These are phyloP conservation scores for Geranomyces variabilis DNA, from an alignment of 192 early-diverging fungal species.

Conservation along the genomic window DNA sequence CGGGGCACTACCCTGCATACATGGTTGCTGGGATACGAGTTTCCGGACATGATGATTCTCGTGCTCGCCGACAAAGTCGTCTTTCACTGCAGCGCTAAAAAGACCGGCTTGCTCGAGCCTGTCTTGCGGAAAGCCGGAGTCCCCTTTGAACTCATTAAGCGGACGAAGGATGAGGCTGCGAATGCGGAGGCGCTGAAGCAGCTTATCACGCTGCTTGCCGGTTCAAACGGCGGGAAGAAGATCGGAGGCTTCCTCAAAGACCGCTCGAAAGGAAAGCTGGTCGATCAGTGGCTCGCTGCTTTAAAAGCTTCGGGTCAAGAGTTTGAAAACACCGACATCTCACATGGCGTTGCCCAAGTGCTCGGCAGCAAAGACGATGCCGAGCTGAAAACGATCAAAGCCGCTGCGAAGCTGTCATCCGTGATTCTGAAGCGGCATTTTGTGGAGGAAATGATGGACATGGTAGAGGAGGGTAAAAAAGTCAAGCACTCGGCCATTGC, in stretches of 20 bases:
- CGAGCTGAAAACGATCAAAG: slow-evolving; percentile 73
- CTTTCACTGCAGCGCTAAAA: slow-evolving; percentile 79
- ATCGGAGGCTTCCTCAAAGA: slow-evolving; percentile 85
- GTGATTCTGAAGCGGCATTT: slow-evolving; percentile 85
- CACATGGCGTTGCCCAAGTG: slow-evolving; percentile 66
- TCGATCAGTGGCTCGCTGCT: slow-evolving; percentile 77
- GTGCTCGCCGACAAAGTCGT: slow-evolving; percentile 75
- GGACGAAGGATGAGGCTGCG: slow-evolving; percentile 75
- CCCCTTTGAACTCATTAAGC: slow-evolving; percentile 73
- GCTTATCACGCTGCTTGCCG: slow-evolving; percentile 53
- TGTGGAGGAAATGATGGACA: slow-evolving; percentile 78
- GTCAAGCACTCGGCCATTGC: slow-evolving; percentile 85
- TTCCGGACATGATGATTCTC: slow-evolving; percentile 81
- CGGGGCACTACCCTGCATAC: slow-evolving; percentile 72
- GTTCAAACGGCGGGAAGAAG: slow-evolving; percentile 44
- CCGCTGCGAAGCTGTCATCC: slow-evolving; percentile 74
- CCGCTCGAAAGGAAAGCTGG: slow-evolving; percentile 71
- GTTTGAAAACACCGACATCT: slow-evolving; percentile 75
- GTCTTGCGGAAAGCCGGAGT: slow-evolving; percentile 53
- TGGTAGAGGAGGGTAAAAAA: slow-evolving; percentile 86
- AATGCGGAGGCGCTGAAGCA: slow-evolving; percentile 70
- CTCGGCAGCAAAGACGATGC: slow-evolving; percentile 91
- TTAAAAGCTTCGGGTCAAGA: slow-evolving; percentile 45
- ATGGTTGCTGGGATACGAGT: slow-evolving; percentile 93
- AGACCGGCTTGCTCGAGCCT: slow-evolving; percentile 50